Base-by-base conservation (phyloP, 208 protist genomes). In the Phytomonas sp. region DNA sequence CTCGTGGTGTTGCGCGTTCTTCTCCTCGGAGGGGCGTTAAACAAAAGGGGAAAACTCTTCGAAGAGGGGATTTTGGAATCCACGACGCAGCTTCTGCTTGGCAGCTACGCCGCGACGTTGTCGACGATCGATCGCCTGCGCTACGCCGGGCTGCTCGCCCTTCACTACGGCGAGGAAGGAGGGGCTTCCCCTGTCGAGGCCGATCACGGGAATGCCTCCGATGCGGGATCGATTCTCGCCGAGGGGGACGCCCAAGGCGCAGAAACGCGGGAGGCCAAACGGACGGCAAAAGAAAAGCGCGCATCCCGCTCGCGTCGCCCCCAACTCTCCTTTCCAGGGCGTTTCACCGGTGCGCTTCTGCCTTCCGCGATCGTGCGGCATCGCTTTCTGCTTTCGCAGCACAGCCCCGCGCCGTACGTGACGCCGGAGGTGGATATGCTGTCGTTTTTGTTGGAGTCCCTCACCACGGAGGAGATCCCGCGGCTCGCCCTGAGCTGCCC, bases 371-470 rank as follows among this genome's bases (percentile, higher is more conserved):
- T 20, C 30, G 29, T 32, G 60, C 60, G 53, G 36, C 34, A 71
- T 31, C 60, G 53, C 2, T 62, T 15, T 20, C n/a, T 61, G n/a
- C n/a, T n/a, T n/a, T n/a, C n/a, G n/a, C n/a, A n/a, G n/a, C n/a
- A 92, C 74, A 75, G 77, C 43, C 72, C 79, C 34, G 75, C 74
- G 13, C 67, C 77, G 5, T 51, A 84, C 62, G 62, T 84, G n/a
- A 89, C 85, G 0, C 82, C 83, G 0, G 88, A 96, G 72, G 79
- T 85, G 26, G 85, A 94, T 68, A 91, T 96, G 85, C 75, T 96
- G 0, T 79, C 87, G 31, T 81, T 86, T 53, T 63, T 94, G 37
- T 77, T 87, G 9, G 91, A 93, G 68, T 76, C 78, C 13, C 85
- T 84, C 77, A 93, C 87, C 17, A 87, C 93, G 23, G 77, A 89